Evolutionary conservation across 192 early-diverging fungal species (phyloP), one percentile per base, ranked within the genome.

Genomic region (Phycomyces nitens): DNA sequence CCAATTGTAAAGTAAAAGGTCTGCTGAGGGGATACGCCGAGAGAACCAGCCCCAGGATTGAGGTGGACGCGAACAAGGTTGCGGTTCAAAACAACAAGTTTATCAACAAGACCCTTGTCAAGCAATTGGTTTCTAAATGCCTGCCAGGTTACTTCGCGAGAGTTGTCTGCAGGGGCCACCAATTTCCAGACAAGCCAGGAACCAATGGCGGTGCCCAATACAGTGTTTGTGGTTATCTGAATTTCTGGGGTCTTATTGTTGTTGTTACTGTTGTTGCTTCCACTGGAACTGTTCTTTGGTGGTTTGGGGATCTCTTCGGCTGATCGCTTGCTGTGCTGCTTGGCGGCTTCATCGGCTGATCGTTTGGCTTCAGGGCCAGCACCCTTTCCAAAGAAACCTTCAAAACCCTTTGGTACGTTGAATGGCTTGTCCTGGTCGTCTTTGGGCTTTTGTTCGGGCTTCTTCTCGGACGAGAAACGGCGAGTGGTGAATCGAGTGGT

Each of bases 91-190:
- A 99, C 95, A 5, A 86, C 88, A 21, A 99, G 79, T 39, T 84
- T 87, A 61, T 97, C 92, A 2, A 99, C 97, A 50, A 92, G 80
- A 20, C 94, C 97, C 66, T 92, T 91, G 56, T 97, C 93, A 53
- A 99, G 80, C 70, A 96, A 88, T 26, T 88, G 80, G 21, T 82
- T 85, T 12, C 92, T 84, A 76, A 99, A 97, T 57, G 96, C 93
- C 68, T 95, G 92, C 87, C 86, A 97, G 15, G 94, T 94, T 55
- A 97, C 92, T 66, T 95, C 86, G 1, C 82, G 74, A n/a, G 73
- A 68, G 62, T 71, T 75, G 12, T 83, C 82, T 3, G 56, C 68
- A 47, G 76, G 77, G 1, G 75, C 70, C 39, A 69, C 70, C 22
- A 84, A 29, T 26, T 79, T 78, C 72, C 78, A 82, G 21, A 82